Percentiles rank a stretch among this genome's conserved stretches.
Evolutionary conservation across 169 alveolate genomes (phyloP).

Genomic region (Theileria parva): DNA sequence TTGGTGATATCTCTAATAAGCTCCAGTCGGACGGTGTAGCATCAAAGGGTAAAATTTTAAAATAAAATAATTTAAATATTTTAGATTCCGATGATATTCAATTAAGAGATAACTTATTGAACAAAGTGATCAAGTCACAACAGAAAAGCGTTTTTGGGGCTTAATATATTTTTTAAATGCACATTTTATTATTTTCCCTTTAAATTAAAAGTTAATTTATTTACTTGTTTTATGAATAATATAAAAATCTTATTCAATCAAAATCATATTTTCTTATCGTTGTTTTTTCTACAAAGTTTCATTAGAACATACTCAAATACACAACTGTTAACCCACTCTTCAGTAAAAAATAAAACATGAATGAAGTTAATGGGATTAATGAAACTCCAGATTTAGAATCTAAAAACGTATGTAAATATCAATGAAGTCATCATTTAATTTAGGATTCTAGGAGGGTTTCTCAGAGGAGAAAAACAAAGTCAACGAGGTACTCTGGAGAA

Average conservation of each 20-base stretch:
- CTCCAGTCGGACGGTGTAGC: slow-evolving; percentile 7
- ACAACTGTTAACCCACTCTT: not conserved
- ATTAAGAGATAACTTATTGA: slow-evolving; percentile 3
- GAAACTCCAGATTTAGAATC: not conserved
- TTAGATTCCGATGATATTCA: not conserved
- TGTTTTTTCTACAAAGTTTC: no score
- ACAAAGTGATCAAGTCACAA: slow-evolving; percentile 1
- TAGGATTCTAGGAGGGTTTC: slow-evolving; percentile 21
- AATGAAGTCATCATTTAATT: not conserved
- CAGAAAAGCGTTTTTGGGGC: not conserved
- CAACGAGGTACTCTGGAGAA: slow-evolving; percentile 14
- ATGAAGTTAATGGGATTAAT: not conserved
- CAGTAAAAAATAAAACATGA: not conserved
- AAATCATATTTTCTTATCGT: no score
- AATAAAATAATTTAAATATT: not conserved
- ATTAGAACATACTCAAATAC: not conserved
- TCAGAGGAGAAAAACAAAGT: slow-evolving; percentile 6
- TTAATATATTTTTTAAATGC: not conserved
- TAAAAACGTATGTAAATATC: slow-evolving; percentile 2
- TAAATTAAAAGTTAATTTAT: not conserved
- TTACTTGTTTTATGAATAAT: no score
- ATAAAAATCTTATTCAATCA: no score
- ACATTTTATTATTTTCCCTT: slow-evolving; percentile 11
- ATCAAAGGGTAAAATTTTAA: not conserved
- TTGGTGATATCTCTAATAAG: not conserved